Evolutionary conservation across 305 asterid genomes (phyloP), one percentile per base, ranked within the genome.

Genomic region (Fraxinus dipetala): DNA sequence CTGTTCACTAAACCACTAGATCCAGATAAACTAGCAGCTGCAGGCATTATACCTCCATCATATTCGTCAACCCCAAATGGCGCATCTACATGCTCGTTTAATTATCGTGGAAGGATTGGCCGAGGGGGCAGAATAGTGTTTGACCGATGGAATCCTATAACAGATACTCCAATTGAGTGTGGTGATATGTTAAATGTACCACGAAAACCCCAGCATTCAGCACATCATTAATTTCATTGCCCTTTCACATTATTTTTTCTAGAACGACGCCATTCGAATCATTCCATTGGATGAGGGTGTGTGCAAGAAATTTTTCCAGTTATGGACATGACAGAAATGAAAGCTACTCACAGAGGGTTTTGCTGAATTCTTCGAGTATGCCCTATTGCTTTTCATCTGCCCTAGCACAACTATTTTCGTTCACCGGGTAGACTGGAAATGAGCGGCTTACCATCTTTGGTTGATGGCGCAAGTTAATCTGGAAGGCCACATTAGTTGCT

Each of bases 71-170:
- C 87, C 32, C 81, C 90, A 56, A 86, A 87, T 61, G 92, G 85
- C 51, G 43, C 85, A n/a, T 72, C 91, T 80, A 77, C 89, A 76
- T 90, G 85, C 26, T n/a, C 89, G 8, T 82, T 79, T 45, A 81
- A 81, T 83, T 81, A 90, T 80, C 95, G 82, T 65, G 97, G 97
- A 77, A 91, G 99, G 84, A 86, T 95, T 36, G 99, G 99, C 10
- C 90, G 99, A 78, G 99, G 98, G 4, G 99, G 99, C 43, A 85
- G 99, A 84, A 93, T 95, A 81, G 85, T 95, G 65, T 95, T 94
- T 36, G 98, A 94, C 79, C 88, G 98, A 75, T 92, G 95, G 91
- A 92, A 93, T 82, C 96, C 93, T 28, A 91, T 94, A 63, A 87
- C 88, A 94, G 97, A 89, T 78, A 83, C 91, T 32, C 93, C 98